Percentiles rank a stretch among this genome's conserved stretches.
These are phyloP conservation scores for Diplotaxis tenuifolia DNA, from an alignment of 345 rosid genomes.

Conservation along the genomic window DNA sequence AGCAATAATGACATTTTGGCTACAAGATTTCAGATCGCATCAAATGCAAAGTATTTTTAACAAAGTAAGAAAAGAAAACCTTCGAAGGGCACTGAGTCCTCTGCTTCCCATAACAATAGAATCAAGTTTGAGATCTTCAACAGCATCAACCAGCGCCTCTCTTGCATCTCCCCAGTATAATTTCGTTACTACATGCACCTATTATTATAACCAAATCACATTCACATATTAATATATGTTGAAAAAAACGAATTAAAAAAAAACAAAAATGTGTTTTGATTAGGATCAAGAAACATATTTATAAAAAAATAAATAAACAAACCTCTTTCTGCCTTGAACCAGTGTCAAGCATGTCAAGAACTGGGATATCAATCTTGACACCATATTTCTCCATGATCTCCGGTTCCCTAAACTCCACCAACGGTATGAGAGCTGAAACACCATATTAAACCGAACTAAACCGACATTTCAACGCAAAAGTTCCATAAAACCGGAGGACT, in stretches of 20 bases:
- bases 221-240: background rate
- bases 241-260: background rate
- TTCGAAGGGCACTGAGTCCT: conserved; percentile 76
- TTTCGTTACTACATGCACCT: conserved; percentile 50
- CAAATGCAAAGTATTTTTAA: background rate
- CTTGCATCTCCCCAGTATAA: conserved; percentile 94
- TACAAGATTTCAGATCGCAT: background rate
- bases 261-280: background rate
- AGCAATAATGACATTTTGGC: background rate
- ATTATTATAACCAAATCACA: background rate
- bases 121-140: conserved; percentile 78
- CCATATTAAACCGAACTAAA: background rate
- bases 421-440: conserved; percentile 74
- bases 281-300: background rate
- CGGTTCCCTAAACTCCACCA: conserved; percentile 81
- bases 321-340: conserved; percentile 85
- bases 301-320: background rate
- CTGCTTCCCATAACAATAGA: conserved; percentile 90
- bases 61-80: conserved; percentile 33
- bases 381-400: conserved; percentile 58
- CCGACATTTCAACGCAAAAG: background rate
- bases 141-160: conserved; percentile 73
- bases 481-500: background rate
- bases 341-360: conserved; percentile 85
- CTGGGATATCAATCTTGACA: conserved; percentile 53